Conservation (phyloP, 2,329 filamentous ascomycete genomes). For the Ophiostoma ips region DNA sequence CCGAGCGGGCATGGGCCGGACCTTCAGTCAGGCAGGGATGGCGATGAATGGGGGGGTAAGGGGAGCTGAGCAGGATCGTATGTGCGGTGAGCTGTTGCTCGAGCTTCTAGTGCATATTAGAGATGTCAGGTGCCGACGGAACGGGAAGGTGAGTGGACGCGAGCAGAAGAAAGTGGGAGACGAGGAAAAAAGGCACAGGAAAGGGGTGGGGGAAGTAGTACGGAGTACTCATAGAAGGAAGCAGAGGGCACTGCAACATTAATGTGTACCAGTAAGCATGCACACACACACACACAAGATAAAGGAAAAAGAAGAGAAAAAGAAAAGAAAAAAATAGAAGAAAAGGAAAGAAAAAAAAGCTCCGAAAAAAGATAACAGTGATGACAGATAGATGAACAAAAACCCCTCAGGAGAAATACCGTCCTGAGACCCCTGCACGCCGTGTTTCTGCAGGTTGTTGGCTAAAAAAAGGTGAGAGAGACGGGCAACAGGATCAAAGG, state of each 20-base stretch:
- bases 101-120: background rate
- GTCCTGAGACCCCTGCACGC: background rate
- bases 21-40: background rate
- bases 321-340: background rate
- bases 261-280: too few relatives aligned
- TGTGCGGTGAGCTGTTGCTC: background rate
- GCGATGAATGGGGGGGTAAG: background rate
- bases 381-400: background rate
- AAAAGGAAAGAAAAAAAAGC: background rate
- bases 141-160: background rate
- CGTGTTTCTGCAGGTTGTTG: background rate
- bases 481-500: background rate
- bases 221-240: background rate
- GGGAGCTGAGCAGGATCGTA: background rate
- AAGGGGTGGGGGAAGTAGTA: too few relatives aligned
- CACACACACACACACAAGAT: background rate
- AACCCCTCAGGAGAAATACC: background rate
- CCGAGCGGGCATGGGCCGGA: too few relatives aligned
- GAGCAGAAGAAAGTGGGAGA: background rate
- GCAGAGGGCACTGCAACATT: background rate
- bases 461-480: background rate
- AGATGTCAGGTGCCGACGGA: constrained; percentile 2
- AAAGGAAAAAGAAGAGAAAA: background rate
- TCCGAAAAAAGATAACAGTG: background rate
- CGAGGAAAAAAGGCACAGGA: background rate